Conservation (phyloP, 2,329 filamentous ascomycete species). For the Fusarium udum region DNA sequence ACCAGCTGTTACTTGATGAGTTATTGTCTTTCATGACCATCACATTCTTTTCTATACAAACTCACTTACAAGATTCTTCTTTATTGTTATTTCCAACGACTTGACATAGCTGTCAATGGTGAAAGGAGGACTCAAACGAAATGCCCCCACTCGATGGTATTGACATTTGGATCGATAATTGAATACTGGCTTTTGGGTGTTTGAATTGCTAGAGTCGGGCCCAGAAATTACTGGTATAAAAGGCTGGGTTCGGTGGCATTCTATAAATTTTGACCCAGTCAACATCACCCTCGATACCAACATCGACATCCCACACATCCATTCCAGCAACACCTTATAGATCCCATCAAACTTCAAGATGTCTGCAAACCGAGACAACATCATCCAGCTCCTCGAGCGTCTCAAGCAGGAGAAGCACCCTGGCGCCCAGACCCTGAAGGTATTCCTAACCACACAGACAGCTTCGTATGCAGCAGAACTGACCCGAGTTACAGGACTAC, state of each 20-base stretch:
- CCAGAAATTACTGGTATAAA: not conserved
- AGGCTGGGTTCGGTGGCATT: not conserved
- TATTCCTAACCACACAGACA: not conserved
- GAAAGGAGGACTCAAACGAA: not conserved
- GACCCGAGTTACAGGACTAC: slow-evolving; percentile 14
- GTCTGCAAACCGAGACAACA: not conserved
- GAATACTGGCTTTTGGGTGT: not conserved
- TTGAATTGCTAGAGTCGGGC: not conserved
- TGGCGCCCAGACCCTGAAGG: slow-evolving; percentile 4
- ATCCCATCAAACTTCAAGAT: not conserved
- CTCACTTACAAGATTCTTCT: not conserved
- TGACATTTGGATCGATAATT: not conserved
- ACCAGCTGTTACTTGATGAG: not conserved
- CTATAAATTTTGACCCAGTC: not conserved
- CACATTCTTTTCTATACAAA: not conserved
- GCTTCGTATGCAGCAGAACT: not conserved
- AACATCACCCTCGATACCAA: slow-evolving; percentile 1
- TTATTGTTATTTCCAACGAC: not conserved
- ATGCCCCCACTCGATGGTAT: not conserved
- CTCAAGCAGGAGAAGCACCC: not conserved
- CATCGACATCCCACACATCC: not conserved
- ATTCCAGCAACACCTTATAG: not conserved
- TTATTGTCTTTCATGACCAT: not conserved
- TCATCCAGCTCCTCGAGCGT: slow-evolving; percentile 13
- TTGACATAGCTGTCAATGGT: not conserved